A percentile compares a stretch with the other conserved stretches of the same genome.
Conservation (phyloP, 257 asterid species). For the Anisodus acutangulus region DNA sequence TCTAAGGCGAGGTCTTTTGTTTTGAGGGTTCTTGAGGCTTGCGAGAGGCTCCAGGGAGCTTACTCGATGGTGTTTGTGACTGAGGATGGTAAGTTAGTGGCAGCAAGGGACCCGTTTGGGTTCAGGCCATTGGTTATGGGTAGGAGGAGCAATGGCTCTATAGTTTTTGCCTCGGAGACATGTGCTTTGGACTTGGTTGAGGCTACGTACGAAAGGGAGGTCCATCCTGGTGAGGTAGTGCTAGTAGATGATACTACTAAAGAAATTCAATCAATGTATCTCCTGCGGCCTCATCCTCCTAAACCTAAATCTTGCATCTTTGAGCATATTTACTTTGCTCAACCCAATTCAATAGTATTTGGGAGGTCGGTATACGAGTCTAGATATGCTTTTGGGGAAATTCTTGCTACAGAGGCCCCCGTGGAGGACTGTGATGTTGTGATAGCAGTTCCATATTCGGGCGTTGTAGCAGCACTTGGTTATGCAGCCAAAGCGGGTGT, state of each 20-base stretch:
- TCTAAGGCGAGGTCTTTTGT: constrained; percentile 77
- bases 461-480: constrained; percentile 90
- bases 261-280: constrained; percentile 52
- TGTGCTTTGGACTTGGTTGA: constrained; percentile 66
- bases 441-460: constrained; percentile 92
- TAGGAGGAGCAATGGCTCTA: constrained; percentile 52
- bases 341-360: constrained; percentile 74
- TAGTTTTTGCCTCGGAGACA: constrained; percentile 56
- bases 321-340: constrained; percentile 83
- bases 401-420: constrained; percentile 69
- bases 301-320: constrained; percentile 78
- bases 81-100: constrained; percentile 49
- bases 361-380: constrained; percentile 82
- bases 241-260: constrained; percentile 46
- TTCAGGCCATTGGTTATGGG: constrained; percentile 63
- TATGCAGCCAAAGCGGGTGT: constrained; percentile 84
- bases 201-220: constrained; percentile 68
- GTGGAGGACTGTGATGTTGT: constrained; percentile 85
- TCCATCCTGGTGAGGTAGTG: constrained; percentile 51
- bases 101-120: constrained; percentile 53
- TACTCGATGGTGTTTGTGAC: constrained; percentile 68
- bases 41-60: constrained; percentile 82
- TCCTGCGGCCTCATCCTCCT: constrained; percentile 54
- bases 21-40: constrained; percentile 79
- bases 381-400: constrained; percentile 66